A percentile compares a stretch with the other conserved stretches of the same genome.
phyloP scores from a whole-genome alignment of 2,329 filamentous ascomycete species.

The Chaetomiaceae sp. region DNA sequence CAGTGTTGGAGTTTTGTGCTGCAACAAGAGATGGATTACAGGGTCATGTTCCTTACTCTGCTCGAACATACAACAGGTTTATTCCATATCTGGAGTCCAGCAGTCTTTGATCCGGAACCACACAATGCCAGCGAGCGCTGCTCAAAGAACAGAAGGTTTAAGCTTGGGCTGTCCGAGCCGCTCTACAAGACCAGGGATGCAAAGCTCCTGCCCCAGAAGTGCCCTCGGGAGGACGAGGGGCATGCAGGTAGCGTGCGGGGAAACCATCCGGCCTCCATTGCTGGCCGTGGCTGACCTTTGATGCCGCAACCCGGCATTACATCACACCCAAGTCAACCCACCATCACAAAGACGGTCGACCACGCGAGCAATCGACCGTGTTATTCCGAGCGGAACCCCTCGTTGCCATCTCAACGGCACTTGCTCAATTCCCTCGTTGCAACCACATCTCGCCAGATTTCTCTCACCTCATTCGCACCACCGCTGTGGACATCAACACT shows the following conservation, averaged over 20 bases:
- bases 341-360: constrained; percentile 17
- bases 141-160: no score
- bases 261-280: not conserved
- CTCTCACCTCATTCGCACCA: no score
- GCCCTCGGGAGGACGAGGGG: not conserved
- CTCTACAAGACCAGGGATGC: no score
- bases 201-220: no score
- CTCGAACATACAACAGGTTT: no score
- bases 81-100: no score
- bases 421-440: not conserved
- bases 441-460: no score
- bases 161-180: no score
- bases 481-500: not conserved
- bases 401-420: not conserved
- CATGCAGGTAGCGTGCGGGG: constrained; percentile 5
- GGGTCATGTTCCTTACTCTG: no score
- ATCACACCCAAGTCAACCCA: constrained; percentile 20
- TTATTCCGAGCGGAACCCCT: not conserved
- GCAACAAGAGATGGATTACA: not conserved
- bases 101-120: no score
- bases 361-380: no score
- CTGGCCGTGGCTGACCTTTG: not conserved
- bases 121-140: no score
- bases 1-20: constrained; percentile 1
- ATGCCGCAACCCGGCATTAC: constrained; percentile 2